Evolutionary conservation across 768 basidiomycete species (phyloP).

Genomic region (Lyophyllum atratum): DNA sequence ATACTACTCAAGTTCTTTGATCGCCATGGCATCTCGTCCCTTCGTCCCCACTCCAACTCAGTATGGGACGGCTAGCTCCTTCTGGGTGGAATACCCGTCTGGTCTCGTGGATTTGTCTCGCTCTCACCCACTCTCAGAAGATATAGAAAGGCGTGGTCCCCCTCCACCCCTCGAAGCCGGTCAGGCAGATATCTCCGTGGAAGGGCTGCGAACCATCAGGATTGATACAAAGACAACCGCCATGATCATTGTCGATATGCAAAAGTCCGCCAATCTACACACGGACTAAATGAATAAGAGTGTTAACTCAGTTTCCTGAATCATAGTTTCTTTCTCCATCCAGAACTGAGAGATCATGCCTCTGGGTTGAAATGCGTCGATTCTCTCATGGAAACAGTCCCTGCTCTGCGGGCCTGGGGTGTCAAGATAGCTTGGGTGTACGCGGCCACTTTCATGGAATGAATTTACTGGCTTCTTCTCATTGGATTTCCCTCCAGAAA

Average conservation of each 20-base stretch:
- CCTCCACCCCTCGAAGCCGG: conserved; percentile 30
- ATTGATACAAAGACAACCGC: conserved; percentile 52
- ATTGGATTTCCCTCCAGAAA: conserved; percentile 42
- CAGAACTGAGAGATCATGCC: conserved; percentile 54
- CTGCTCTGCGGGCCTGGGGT: conserved; percentile 38
- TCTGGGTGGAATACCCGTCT: conserved; percentile 72
- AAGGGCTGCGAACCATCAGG: conserved; percentile 52
- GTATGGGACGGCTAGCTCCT: conserved; percentile 55
- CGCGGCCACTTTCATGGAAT: conserved; percentile 16
- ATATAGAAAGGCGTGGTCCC: conserved; percentile 16
- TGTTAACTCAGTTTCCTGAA: conserved; percentile 1
- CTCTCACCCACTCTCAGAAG: conserved; percentile 36
- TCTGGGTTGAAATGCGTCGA: conserved; percentile 60
- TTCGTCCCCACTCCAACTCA: conserved; percentile 44
- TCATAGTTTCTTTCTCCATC: conserved; percentile 64
- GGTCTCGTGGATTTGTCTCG: conserved; percentile 66
- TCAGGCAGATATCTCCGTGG: conserved; percentile 57
- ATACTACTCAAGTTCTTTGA: conserved; percentile 38
- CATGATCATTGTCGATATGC: conserved; percentile 72
- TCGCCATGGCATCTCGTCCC: conserved; percentile 48
- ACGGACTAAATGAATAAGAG: background rate
- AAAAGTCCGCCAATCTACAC: conserved; percentile 51
- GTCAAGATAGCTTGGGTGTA: conserved; percentile 69
- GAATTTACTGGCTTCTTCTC: background rate
- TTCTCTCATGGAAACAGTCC: conserved; percentile 50